A percentile compares a stretch with the other conserved stretches of the same genome.
Evolutionary conservation across 495 filamentous ascomycete genomes (phyloP).

Genomic region (Xylaria sp.): DNA sequence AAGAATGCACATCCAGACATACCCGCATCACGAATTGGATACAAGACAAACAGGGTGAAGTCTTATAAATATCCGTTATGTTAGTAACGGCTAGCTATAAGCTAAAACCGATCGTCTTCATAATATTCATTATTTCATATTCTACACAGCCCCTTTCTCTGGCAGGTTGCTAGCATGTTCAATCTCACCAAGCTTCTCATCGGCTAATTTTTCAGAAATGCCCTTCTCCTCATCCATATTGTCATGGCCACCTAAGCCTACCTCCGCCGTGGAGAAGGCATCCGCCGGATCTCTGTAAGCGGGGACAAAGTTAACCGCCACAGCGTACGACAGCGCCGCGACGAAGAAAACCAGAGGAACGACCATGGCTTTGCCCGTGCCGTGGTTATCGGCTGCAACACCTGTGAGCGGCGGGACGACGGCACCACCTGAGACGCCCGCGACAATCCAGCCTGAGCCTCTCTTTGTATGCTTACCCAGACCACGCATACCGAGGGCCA

Average conservation of each 20-base stretch:
- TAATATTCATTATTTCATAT: neutral
- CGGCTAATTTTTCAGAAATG: constrained; percentile 36
- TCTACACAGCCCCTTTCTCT: neutral
- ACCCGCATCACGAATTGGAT: neutral
- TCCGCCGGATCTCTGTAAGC: constrained; percentile 65
- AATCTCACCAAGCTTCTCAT: constrained; percentile 35
- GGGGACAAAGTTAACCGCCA: constrained; percentile 69
- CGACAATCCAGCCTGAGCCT: constrained; percentile 67
- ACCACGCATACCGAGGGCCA: constrained; percentile 70
- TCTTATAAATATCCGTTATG: neutral
- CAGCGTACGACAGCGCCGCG: constrained; percentile 63
- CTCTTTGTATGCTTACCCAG: constrained; percentile 74
- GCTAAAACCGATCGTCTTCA: neutral
- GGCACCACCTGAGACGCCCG: constrained; percentile 68
- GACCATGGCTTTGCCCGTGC: constrained; percentile 55
- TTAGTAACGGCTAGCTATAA: neutral
- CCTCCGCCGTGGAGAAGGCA: constrained; percentile 59
- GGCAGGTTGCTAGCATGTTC: constrained; percentile 18
- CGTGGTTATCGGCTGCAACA: constrained; percentile 56
- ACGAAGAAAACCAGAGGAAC: constrained; percentile 66
- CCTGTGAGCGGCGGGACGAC: constrained; percentile 70
- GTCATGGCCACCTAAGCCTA: constrained; percentile 51
- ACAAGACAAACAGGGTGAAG: neutral
- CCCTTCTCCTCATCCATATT: constrained; percentile 37
- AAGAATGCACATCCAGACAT: neutral